Percentiles rank a stretch among this genome's conserved stretches.
phyloP scores from a whole-genome alignment of 2,329 filamentous ascomycete genomes.

The Venturia pyrina region DNA sequence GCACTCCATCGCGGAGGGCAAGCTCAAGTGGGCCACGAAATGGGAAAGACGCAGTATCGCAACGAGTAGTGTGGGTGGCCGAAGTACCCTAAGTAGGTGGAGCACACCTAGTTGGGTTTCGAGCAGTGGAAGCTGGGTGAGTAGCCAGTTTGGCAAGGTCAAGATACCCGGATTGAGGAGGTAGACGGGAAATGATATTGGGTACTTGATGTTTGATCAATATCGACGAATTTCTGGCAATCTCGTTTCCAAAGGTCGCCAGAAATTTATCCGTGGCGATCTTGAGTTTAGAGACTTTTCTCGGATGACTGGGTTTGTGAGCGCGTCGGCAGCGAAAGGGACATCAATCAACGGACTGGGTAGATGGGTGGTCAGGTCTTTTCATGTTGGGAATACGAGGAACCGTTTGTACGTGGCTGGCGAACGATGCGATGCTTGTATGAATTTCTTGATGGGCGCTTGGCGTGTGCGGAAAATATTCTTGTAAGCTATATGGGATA shows the following conservation, averaged over 20 bases:
- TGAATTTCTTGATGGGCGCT: neutral
- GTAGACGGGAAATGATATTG: neutral
- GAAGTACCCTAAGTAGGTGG: slow-evolving; percentile 28
- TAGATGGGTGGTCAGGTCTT: neutral
- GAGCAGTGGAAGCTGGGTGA: slow-evolving; percentile 26
- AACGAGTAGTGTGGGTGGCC: slow-evolving; percentile 21
- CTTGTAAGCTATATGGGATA: too few relatives aligned
- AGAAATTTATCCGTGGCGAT: too few relatives aligned
- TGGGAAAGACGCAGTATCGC: slow-evolving; percentile 12
- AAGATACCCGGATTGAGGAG: neutral
- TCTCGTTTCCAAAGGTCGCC: too few relatives aligned
- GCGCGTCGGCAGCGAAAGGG: too few relatives aligned
- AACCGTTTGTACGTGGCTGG: neutral
- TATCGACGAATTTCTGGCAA: too few relatives aligned
- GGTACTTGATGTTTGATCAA: too few relatives aligned
- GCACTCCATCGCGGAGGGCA: slow-evolving; percentile 78
- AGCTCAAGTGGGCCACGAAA: slow-evolving; percentile 47
- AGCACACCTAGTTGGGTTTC: slow-evolving; percentile 26
- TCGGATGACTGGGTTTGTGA: too few relatives aligned
- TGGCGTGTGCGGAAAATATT: neutral
- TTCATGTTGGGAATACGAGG: neutral
- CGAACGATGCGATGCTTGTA: neutral
- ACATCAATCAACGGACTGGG: neutral
- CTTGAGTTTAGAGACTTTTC: too few relatives aligned
- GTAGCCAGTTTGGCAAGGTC: slow-evolving; percentile 10